These are phyloP conservation scores for Immersiporthe knoxdaviesiana DNA, from an alignment of 2,329 filamentous ascomycete species.

Conservation along the genomic window DNA sequence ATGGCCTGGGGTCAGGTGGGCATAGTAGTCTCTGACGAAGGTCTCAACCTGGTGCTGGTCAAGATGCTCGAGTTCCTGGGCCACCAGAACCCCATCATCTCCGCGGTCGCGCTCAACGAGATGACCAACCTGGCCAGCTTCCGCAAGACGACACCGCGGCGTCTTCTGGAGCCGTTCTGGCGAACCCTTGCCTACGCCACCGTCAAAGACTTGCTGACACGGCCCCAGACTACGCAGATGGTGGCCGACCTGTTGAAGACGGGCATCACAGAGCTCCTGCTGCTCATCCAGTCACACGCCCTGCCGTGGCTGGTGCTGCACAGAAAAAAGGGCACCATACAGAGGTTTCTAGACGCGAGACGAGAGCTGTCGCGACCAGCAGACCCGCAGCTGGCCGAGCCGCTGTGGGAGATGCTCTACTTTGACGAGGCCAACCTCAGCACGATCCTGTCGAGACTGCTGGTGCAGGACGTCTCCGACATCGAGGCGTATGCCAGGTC, in stretches of 20 bases:
- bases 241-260: conserved; percentile 82
- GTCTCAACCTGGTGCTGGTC: conserved; percentile 83
- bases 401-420: conserved; percentile 57
- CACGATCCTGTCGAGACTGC: conserved; percentile 60
- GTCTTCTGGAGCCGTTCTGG: conserved; percentile 87
- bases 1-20: conserved; percentile 86
- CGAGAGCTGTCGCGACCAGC: conserved; percentile 51
- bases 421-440: conserved; percentile 61
- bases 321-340: conserved; percentile 76
- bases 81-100: conserved; percentile 77
- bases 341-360: conserved; percentile 78
- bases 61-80: conserved; percentile 86
- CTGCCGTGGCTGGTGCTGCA: conserved; percentile 84
- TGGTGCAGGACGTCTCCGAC: conserved; percentile 60
- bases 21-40: conserved; percentile 74
- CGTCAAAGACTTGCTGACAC: conserved; percentile 77
- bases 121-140: conserved; percentile 72
- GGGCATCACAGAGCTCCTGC: conserved; percentile 72
- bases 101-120: conserved; percentile 82
- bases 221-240: conserved; percentile 80
- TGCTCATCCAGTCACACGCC: conserved; percentile 77
- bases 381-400: conserved; percentile 39
- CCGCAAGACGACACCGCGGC: conserved; percentile 63
- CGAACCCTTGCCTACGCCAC: conserved; percentile 79
- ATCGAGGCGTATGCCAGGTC: conserved; percentile 69